Evolutionary conservation across 139 green algal genomes (phyloP).

Genomic region (Chlorella sp.): DNA sequence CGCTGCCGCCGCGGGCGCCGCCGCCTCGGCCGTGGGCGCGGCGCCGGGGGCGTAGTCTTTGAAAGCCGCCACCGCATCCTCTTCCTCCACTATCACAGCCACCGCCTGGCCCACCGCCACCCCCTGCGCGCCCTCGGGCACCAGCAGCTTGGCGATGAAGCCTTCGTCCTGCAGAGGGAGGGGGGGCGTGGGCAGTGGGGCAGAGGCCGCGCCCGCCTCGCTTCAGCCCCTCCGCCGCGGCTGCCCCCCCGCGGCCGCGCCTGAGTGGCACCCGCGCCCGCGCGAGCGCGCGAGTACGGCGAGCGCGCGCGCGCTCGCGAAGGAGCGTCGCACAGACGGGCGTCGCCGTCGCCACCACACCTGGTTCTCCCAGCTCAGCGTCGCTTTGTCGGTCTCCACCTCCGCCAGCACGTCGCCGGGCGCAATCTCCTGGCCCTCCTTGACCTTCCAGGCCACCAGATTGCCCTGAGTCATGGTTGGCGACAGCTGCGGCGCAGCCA

Average conservation of each 20-base stretch:
- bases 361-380: slow-evolving; percentile 43
- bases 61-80: slow-evolving; percentile 75
- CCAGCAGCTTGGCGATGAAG: slow-evolving; percentile 85
- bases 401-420: slow-evolving; percentile 91
- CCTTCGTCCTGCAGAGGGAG: slow-evolving; percentile 95
- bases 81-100: slow-evolving; percentile 82
- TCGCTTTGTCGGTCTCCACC: slow-evolving; percentile 97
- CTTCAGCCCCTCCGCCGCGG: no score
- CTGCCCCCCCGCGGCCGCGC: no score
- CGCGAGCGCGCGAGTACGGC: no score
- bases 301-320: no score
- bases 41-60: slow-evolving; percentile 54
- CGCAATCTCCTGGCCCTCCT: slow-evolving; percentile 77
- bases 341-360: no score
- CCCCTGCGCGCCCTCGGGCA: slow-evolving; percentile 66
- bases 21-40: not conserved
- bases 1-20: slow-evolving; percentile 4
- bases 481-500: slow-evolving; percentile 91
- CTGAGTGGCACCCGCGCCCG: no score
- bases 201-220: no score
- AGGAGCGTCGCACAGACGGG: no score
- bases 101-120: slow-evolving; percentile 64
- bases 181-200: no score
- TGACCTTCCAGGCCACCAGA: slow-evolving; percentile 92
- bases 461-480: slow-evolving; percentile 95